Evolutionary conservation across 2,329 filamentous ascomycete species (phyloP).

Genomic region (Arthrobotrys iridis): DNA sequence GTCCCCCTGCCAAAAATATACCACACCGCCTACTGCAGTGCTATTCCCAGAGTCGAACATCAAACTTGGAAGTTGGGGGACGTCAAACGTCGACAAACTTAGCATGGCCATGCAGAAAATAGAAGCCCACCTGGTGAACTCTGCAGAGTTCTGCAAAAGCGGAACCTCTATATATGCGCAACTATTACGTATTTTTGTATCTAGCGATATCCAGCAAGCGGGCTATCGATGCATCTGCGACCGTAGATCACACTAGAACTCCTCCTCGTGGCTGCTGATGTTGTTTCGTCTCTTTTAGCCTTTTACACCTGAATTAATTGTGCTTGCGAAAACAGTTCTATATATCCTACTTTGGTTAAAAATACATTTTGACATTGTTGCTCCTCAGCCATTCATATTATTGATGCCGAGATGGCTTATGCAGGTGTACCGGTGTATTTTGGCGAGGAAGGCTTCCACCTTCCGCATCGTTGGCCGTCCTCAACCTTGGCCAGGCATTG

Average conservation of each 20-base stretch:
- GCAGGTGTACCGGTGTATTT: too few relatives aligned
- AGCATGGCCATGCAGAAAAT: constrained; percentile 24
- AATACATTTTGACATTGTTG: constrained; percentile 1
- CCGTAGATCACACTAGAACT: constrained; percentile 1
- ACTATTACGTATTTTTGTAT: not conserved
- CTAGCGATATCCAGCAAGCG: not conserved
- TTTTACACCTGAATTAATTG: too few relatives aligned
- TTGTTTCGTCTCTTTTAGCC: constrained; percentile 15
- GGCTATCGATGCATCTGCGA: constrained; percentile 15
- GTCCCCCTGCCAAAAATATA: constrained; percentile 38
- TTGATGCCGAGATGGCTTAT: not conserved
- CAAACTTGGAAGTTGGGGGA: constrained; percentile 11
- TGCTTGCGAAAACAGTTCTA: not conserved
- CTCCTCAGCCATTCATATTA: not conserved
- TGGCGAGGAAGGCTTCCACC: not conserved
- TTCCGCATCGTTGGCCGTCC: not conserved
- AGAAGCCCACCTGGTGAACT: not conserved
- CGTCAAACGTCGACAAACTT: constrained; percentile 21
- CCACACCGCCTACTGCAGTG: constrained; percentile 5
- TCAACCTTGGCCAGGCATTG: not conserved
- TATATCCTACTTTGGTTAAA: constrained; percentile 7
- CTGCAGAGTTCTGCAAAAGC: constrained; percentile 11
- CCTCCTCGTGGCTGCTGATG: constrained; percentile 10
- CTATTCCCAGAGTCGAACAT: not conserved
- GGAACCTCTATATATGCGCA: not conserved